Evolutionary conservation across 768 basidiomycete genomes (phyloP).

Genomic region (Lactarius trivialis): DNA sequence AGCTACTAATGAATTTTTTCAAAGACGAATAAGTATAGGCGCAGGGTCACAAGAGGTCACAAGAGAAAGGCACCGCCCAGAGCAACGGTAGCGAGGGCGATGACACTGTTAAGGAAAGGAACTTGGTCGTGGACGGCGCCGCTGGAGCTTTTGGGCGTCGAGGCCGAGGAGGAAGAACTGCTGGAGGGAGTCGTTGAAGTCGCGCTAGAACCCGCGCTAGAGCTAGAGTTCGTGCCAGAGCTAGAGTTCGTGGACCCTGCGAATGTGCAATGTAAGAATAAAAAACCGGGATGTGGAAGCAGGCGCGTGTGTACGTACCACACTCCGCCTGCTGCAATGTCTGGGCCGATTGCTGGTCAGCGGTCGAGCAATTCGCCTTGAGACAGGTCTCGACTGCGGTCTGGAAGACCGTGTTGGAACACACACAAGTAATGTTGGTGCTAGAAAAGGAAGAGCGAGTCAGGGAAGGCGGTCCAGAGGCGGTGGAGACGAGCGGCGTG

Average conservation of each 20-base stretch:
- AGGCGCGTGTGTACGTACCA: constrained; percentile 1
- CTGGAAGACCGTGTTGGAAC: constrained; percentile 36
- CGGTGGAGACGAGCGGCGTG: background rate
- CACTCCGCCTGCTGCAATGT: constrained; percentile 31
- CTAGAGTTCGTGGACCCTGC: background rate
- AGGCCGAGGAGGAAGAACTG: background rate
- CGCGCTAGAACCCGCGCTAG: background rate
- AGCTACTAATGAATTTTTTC: background rate
- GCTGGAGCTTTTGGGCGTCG: background rate
- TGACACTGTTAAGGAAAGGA: background rate
- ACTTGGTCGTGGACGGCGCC: background rate
- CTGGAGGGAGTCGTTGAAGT: background rate
- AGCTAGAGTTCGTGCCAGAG: too few relatives aligned
- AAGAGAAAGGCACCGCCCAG: constrained; percentile 6
- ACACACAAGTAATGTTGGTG: constrained; percentile 35
- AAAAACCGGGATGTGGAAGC: background rate
- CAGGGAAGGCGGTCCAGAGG: background rate
- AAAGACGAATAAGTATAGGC: background rate
- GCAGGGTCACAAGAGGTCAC: background rate
- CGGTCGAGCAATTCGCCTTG: constrained; percentile 29
- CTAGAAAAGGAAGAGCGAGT: constrained; percentile 24
- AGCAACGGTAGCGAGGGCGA: background rate
- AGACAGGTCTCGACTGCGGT: constrained; percentile 30
- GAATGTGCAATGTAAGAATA: background rate
- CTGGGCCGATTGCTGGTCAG: constrained; percentile 29